Percentiles rank a stretch among this genome's conserved stretches.
phyloP scores from a whole-genome alignment of 2,329 filamentous ascomycete genomes.

The Penicillium capsulatum region DNA sequence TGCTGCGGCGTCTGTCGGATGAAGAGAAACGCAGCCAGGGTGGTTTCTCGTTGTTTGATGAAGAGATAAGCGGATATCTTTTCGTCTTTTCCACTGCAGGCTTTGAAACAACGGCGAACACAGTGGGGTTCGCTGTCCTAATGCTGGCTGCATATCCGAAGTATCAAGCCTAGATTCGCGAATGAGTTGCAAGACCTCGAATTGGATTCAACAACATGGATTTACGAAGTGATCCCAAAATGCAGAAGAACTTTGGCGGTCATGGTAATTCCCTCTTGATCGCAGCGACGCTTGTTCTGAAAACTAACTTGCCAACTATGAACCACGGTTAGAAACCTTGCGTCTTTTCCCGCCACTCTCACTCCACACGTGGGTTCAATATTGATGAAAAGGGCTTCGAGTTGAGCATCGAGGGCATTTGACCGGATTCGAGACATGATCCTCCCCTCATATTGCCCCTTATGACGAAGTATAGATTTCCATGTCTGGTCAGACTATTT shows the following conservation, averaged over 20 bases:
- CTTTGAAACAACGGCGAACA: conserved; percentile 50
- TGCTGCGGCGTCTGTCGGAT: conserved; percentile 28
- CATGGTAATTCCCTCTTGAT: conserved; percentile 38
- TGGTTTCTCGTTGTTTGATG: conserved; percentile 29
- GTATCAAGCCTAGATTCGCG: conserved; percentile 51
- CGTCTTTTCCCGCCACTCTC: too few relatives aligned
- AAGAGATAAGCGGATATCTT: conserved; percentile 45
- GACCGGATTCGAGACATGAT: too few relatives aligned
- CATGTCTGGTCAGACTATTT: too few relatives aligned
- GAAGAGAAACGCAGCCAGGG: conserved; percentile 18
- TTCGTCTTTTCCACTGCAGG: conserved; percentile 48
- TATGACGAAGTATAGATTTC: too few relatives aligned
- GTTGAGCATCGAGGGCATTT: too few relatives aligned
- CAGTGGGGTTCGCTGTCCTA: conserved; percentile 48
- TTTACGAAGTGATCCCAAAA: conserved; percentile 44
- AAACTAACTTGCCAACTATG: too few relatives aligned
- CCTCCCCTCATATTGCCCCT: too few relatives aligned
- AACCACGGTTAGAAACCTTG: too few relatives aligned
- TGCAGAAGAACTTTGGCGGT: conserved; percentile 45
- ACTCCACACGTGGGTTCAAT: too few relatives aligned
- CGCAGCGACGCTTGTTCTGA: too few relatives aligned
- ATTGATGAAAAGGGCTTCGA: too few relatives aligned
- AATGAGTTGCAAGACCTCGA: conserved; percentile 45
- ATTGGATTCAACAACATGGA: conserved; percentile 23
- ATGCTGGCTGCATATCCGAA: conserved; percentile 46